A percentile compares a stretch with the other conserved stretches of the same genome.
Evolutionary conservation across 768 basidiomycete genomes (phyloP).

Genomic region (Rickenella mellea): DNA sequence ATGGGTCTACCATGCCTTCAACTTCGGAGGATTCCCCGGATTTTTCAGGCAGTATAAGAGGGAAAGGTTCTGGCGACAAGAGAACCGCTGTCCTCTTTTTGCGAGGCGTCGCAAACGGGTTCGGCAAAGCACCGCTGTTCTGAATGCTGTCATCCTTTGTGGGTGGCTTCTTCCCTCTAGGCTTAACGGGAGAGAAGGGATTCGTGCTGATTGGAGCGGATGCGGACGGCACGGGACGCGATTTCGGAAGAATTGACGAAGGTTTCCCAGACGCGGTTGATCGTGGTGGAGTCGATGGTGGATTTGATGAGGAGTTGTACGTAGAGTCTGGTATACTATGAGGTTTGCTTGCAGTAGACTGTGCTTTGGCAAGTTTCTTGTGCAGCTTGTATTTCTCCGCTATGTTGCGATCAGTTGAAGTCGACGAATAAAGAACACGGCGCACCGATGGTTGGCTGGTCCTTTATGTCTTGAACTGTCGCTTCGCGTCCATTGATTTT

Average conservation of each 20-base stretch:
- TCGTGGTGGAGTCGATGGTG: conserved; percentile 25
- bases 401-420: conserved; percentile 20
- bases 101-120: conserved; percentile 37
- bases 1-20: neutral
- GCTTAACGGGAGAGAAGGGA: conserved; percentile 74
- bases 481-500: conserved; percentile 46
- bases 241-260: conserved; percentile 33
- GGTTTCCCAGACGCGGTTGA: conserved; percentile 18
- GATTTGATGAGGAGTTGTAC: conserved; percentile 22
- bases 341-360: conserved; percentile 18
- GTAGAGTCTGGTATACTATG: neutral
- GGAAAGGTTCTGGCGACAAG: conserved; percentile 12
- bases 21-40: neutral
- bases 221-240: conserved; percentile 43
- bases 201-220: conserved; percentile 52
- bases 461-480: conserved; percentile 61
- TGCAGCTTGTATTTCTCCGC: conserved; percentile 77
- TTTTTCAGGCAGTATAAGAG: neutral
- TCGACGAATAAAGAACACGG: conserved; percentile 8
- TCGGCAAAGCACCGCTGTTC: conserved; percentile 18
- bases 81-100: conserved; percentile 2
- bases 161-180: conserved; percentile 33
- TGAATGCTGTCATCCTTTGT: neutral
- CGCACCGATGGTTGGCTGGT: conserved; percentile 54
- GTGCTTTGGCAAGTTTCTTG: conserved; percentile 60